Base-by-base conservation (phyloP, 495 filamentous ascomycete species). In the Astrothelium subdiscretum region DNA sequence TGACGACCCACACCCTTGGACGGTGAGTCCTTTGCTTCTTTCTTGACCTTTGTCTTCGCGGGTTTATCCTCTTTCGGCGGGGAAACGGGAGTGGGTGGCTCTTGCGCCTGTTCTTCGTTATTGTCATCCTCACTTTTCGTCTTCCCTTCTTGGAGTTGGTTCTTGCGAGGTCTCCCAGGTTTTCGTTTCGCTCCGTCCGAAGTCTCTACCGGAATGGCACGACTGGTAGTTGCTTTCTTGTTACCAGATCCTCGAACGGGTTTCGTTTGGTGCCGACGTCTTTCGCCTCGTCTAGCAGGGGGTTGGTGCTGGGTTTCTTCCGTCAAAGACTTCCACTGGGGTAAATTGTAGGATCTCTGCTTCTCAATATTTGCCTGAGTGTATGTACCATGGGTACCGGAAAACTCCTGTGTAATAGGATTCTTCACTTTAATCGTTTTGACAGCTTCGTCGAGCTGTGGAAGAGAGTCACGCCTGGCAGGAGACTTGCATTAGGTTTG, bases 371-470 rank as follows among this genome's bases (percentile, higher is more conserved):
- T 98, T 68, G 90, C 88, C 67, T 97, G 95, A 29, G 92, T 91
- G 70, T 96, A 98, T 32, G 87, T 92, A 31, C 95, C 94, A 68
- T 92, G 87, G 58, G 85, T 89, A 11, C 92, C 95, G 78, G 91
- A 90, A 71, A 97, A 97, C 67, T 98, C 94, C 70, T 98, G 94
- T 70, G 88, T 94, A 72, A 98, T 97, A 11, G 94, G 94, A 65
- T 97, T 95, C 78, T 91, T 94, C 67, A 97, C 90, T 63, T 85
- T 87, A 70, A 98, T 89, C 59, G 86, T 86, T 74, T 96, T 97
- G 63, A 98, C 83, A 60, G 86, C 80, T 67, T 97, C 88, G 67
- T 94, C 84, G 64, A 97, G 84, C 32, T 81, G 72, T 22, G 89
- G 87, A 27, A 92, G 84, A 27, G 83, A 75, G 64, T 91, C 87